Evolutionary conservation across 2,329 filamentous ascomycete species (phyloP), one percentile per base, ranked within the genome.

Genomic region (Sclerotinia minor): DNA sequence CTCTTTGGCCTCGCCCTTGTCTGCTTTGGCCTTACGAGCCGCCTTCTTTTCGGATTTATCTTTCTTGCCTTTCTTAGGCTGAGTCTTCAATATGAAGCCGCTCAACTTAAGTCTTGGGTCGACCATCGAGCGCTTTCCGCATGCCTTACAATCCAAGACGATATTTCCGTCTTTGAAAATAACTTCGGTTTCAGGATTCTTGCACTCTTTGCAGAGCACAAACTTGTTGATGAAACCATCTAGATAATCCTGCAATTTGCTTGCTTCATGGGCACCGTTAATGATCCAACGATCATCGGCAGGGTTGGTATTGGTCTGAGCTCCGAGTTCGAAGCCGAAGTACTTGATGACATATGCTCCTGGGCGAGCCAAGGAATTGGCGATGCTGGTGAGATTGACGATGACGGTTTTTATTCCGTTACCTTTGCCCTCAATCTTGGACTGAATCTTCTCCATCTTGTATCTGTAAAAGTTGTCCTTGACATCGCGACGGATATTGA

Each of bases 341-440:
- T 96, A 99, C 85, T 99, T 99, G 89, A 99, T 98, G 79, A 99
- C 87, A 80, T 97, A 96, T 78, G 92, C 85, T 73, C 94, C 92
- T 72, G 94, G 94, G 76, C 95, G 94, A 77, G 92, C 92, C 75
- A 99, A 88, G 71, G 94, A 96, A 77, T 91, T 85, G 76, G 94
- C 94, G 75, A 99, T 93, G 79, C 92, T 96, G 85, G 89, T 92
- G 79, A 99, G 83, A 82, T 99, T 99, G 86, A 96, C 92, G 76
- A 99, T 90, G 78, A 99, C 95, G 76, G 86, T 99, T 86, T 99
- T 99, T 88, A 99, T 99, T 79, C 95, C 95, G 84, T 99, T 99
- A 75, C 95, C 95, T 83, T 99, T 99, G 83, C 95, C 95, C 84
- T 99, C 95, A 77, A 99, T 96, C 87, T 99, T 99, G 81, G 95